Evolutionary conservation across 1,284 basidiomycete genomes (phyloP), one percentile per base, ranked within the genome.

Genomic region (Cutaneotrichosporon cutaneum): DNA sequence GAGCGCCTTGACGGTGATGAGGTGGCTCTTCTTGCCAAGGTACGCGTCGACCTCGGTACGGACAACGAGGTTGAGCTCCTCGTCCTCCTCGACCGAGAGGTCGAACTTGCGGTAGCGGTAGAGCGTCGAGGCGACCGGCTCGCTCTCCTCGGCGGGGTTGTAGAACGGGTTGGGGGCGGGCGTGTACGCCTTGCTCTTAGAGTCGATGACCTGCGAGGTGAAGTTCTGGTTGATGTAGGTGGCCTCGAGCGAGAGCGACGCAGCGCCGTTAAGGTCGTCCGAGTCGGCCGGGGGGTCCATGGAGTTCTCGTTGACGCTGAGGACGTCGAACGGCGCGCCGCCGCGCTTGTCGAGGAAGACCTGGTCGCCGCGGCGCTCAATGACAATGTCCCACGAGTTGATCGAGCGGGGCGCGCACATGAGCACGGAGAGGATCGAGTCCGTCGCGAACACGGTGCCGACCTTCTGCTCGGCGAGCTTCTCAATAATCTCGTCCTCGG

Each of bases 151-250:
- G 22, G 35, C 52, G 9, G 90, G 84, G 2, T 91, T 91, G 80
- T 97, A 95, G 85, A 99, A 98, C 30, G 92, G 96, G 81, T 98
- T 98, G 1, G 93, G 87, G 68, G 92, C 85, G 26, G 86, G 84
- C 72, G 95, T 86, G 72, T 73, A 77, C 35, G 77, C 74, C 64
- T 76, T 81, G 60, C 73, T 74, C 52, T 67, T 78, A 77, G 95
- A 92, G 66, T 87, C 85, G 60, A 96, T 94, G 53, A 93, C 89
- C 81, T 99, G 96, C 84, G 95, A 96, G 32, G 90, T 89, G 76
- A 98, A 99, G 82, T 98, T 98, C 79, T 97, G 93, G 83, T 98
- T 98, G 84, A 99, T 92, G 81, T 96, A 99, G 35, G 95, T 98
- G 13, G 96, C 96, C 80, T 99, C 96, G 50, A 99, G 85, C 2